A percentile compares a stretch with the other conserved stretches of the same genome.
Evolutionary conservation across 305 asterid genomes (phyloP).

Genomic region (Rubia occidens): DNA sequence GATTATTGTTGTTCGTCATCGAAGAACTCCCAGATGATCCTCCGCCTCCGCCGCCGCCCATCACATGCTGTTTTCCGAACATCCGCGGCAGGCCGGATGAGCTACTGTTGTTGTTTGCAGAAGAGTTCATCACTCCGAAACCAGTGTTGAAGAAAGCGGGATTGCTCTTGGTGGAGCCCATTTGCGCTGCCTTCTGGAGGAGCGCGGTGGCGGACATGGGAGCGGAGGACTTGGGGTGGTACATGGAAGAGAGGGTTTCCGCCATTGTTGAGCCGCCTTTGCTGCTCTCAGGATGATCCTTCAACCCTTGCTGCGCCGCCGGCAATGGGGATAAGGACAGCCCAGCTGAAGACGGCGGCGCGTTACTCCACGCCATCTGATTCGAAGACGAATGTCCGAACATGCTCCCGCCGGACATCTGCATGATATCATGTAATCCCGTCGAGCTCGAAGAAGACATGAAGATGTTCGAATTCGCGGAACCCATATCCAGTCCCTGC

Average conservation of each 20-base stretch:
- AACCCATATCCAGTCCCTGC: constrained; percentile 17
- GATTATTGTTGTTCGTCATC: constrained; percentile 13
- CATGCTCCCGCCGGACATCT: constrained; percentile 31
- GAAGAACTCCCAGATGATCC: constrained; percentile 19
- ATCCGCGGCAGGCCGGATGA: constrained; percentile 39
- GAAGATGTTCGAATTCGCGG: constrained; percentile 33
- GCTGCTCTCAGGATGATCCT: constrained; percentile 20
- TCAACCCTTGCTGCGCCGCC: constrained; percentile 18
- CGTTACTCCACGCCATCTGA: constrained; percentile 15
- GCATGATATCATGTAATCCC: constrained; percentile 37
- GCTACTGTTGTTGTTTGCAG: constrained; percentile 27
- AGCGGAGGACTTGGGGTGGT: constrained; percentile 26
- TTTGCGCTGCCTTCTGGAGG: constrained; percentile 75
- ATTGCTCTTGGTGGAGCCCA: constrained; percentile 59
- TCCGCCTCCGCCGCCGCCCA: constrained; percentile 12
- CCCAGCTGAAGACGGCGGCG: constrained; percentile 18
- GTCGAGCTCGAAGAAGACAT: constrained; percentile 23
- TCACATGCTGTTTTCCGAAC: constrained; percentile 35
- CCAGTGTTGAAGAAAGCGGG: constrained; percentile 43
- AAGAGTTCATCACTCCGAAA: constrained; percentile 45
- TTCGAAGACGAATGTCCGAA: constrained; percentile 25
- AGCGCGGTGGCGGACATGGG: constrained; percentile 91
- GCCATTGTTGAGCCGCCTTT: constrained; percentile 16
- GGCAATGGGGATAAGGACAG: constrained; percentile 33
- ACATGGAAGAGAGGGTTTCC: constrained; percentile 43